Evolutionary conservation across 1,139 yeast genomes (phyloP), one percentile per base, ranked within the genome.

Genomic region (Arxiozyma telluris): DNA sequence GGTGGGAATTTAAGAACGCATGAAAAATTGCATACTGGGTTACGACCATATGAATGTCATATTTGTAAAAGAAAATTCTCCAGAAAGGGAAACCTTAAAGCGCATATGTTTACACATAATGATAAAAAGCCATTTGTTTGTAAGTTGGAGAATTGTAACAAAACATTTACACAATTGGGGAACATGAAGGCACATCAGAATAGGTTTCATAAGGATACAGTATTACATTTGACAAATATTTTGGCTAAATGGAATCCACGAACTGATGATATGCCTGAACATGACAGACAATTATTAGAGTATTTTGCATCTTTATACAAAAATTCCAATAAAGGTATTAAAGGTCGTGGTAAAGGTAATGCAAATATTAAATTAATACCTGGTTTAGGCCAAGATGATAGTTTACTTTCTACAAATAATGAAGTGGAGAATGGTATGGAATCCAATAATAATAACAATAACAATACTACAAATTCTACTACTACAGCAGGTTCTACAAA

Each of bases 121-220:
- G 83, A 87, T 62, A 74, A 81, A 58, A 84, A 87, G 63, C 96
- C 96, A 8, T 88, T 75, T 68, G 80, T 80, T 57, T 91, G 98
- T 71, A 82, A 80, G 60, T 75, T 91, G 56, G 96, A 89, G 68
- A 76, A 78, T 53, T 91, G 98, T 72, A 83, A 80, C 62, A 90
- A 90, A 71, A 79, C 87, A 2, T 91, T 91, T 64, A 87, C 96
- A 0, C 98, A 91, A 71, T 75, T 90, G 61, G 97, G 97, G 2
- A 91, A 91, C 67, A 77, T 91, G 73, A 91, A 91, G 70, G 87
- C 96, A 0, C 98, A 91, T 70, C 98, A 91, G 67, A 91, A 90
- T 71, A 77, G 91, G 63, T 89, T 90, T 67, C 98, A 91, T 70
- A 72, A 82, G 57, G 81, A 80, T 20, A 83, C 94, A 0, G 76